Conservation (phyloP, 768 basidiomycete species). For the Astraeus odoratus region DNA sequence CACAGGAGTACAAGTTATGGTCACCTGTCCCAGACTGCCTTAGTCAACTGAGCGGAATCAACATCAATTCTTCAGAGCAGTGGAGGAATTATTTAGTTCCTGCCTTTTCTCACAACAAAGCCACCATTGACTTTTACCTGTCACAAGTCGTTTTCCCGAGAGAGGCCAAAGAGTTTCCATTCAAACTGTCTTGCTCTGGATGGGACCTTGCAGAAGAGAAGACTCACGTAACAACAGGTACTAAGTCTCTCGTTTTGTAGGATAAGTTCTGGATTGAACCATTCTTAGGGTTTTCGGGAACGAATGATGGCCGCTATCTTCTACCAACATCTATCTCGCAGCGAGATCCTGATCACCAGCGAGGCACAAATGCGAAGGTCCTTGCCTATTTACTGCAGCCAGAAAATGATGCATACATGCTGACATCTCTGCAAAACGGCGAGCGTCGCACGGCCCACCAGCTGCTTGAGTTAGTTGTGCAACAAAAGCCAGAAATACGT, state of each 20-base stretch:
- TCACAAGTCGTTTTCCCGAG: constrained; percentile 33
- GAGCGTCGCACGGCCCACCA: constrained; percentile 21
- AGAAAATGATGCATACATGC: constrained; percentile 32
- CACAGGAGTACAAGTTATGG: constrained; percentile 27
- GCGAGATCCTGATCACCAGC: constrained; percentile 30
- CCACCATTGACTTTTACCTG: constrained; percentile 32
- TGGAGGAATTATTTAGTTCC: constrained; percentile 20
- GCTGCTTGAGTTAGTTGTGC: constrained; percentile 25
- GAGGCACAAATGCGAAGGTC: constrained; percentile 37
- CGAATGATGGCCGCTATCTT: constrained; percentile 37
- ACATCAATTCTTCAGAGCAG: constrained; percentile 24
- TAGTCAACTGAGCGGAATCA: constrained; percentile 14
- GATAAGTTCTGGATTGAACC: background rate
- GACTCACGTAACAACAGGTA: constrained; percentile 10
- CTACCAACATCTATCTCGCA: constrained; percentile 9
- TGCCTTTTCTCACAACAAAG: constrained; percentile 18
- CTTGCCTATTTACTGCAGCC: constrained; percentile 8
- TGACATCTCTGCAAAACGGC: constrained; percentile 9
- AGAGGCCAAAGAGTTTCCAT: constrained; percentile 30
- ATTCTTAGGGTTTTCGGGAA: constrained; percentile 33
- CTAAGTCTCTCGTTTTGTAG: background rate
- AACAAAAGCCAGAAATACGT: constrained; percentile 29
- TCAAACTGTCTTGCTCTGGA: constrained; percentile 27
- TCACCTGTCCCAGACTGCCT: constrained; percentile 15
- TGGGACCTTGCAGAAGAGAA: constrained; percentile 32